Conservation (phyloP, 352 stramenopile species). For the Aphanomyces stellatus region DNA sequence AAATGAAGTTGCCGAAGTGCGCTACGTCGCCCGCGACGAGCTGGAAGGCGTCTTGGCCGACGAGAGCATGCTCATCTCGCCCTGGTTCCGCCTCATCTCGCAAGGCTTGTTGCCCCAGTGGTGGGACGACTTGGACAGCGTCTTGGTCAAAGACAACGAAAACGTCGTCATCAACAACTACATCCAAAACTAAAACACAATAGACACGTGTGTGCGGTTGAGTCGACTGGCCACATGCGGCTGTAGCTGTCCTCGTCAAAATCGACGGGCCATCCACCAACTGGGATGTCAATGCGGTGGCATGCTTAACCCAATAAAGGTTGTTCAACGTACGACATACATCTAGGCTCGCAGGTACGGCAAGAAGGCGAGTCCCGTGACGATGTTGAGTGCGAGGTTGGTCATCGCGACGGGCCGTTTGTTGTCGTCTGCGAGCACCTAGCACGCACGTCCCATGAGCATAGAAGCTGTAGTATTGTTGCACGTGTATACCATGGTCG, state of each 20-base stretch:
- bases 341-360: slow-evolving; percentile 28
- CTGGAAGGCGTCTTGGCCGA: slow-evolving; percentile 50
- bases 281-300: too few relatives aligned
- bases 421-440: slow-evolving; percentile 42
- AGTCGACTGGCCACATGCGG: too few relatives aligned
- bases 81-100: slow-evolving; percentile 81
- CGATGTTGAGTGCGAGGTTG: slow-evolving; percentile 39
- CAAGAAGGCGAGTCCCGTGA: slow-evolving; percentile 45
- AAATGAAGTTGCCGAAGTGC: slow-evolving; percentile 89
- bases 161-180: slow-evolving; percentile 14
- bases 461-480: background rate
- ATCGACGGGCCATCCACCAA: background rate
- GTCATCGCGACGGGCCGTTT: slow-evolving; percentile 38
- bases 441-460: slow-evolving; percentile 12
- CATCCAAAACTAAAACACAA: slow-evolving; percentile 3
- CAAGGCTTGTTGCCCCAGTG: slow-evolving; percentile 52
- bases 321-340: too few relatives aligned
- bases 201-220: too few relatives aligned
- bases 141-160: slow-evolving; percentile 33
- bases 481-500: slow-evolving; percentile 32
- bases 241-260: background rate
- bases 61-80: slow-evolving; percentile 48
- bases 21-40: slow-evolving; percentile 77
- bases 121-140: slow-evolving; percentile 59
- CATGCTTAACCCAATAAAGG: too few relatives aligned